These are phyloP conservation scores for Golubevia pallescens DNA, from an alignment of 1,284 basidiomycete genomes.

Conservation along the genomic window DNA sequence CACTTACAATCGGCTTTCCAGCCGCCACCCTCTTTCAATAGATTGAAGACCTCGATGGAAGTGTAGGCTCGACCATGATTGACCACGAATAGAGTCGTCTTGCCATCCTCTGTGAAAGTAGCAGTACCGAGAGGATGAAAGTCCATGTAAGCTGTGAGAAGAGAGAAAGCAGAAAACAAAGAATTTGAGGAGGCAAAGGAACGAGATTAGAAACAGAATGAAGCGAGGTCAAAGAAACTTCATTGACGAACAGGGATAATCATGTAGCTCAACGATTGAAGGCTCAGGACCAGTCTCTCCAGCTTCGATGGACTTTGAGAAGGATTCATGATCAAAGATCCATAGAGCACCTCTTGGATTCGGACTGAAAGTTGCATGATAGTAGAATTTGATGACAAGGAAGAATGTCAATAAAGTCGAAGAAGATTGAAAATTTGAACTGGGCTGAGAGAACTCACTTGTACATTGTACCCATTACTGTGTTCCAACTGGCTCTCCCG, in stretches of 20 bases:
- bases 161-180: not conserved
- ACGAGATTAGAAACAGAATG: not conserved
- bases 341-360: not conserved
- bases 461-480: not conserved
- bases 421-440: not conserved
- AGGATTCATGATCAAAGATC: not conserved
- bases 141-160: not conserved
- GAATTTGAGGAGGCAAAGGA: not conserved
- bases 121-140: slow-evolving; percentile 1
- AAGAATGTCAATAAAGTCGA: not conserved
- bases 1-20: too few species aligned
- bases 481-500: not conserved
- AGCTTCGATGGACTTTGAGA: too few species aligned
- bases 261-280: not conserved
- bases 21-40: too few species aligned
- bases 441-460: not conserved
- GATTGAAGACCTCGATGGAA: slow-evolving; percentile 72
- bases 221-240: not conserved
- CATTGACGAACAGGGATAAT: not conserved
- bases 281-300: not conserved
- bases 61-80: slow-evolving; percentile 72
- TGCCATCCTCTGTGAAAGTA: slow-evolving; percentile 1
- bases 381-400: not conserved
- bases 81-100: slow-evolving; percentile 69
- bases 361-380: not conserved